Evolutionary conservation across 2,329 filamentous ascomycete species (phyloP).

Genomic region (Claviceps maximensis): DNA sequence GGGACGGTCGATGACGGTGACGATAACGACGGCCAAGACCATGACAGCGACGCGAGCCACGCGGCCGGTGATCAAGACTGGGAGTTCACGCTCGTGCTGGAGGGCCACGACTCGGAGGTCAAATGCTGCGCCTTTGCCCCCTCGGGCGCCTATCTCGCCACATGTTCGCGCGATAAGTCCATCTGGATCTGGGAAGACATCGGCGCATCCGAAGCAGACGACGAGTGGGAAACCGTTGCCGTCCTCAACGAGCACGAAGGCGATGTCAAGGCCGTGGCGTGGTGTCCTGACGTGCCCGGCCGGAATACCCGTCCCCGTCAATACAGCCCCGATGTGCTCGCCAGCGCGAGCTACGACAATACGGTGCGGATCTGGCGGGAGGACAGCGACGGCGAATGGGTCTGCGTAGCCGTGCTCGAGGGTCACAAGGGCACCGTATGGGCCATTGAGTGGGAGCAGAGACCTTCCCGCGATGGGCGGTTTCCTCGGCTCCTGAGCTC

Average conservation of each 20-base stretch:
- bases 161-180: slow-evolving; percentile 81
- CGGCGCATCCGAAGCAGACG: slow-evolving; percentile 56
- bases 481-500: slow-evolving; percentile 63
- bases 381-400: slow-evolving; percentile 83
- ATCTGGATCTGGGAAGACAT: slow-evolving; percentile 99
- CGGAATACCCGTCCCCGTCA: slow-evolving; percentile 27
- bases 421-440: slow-evolving; percentile 83
- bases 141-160: slow-evolving; percentile 67
- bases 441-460: slow-evolving; percentile 62
- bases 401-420: slow-evolving; percentile 67
- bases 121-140: slow-evolving; percentile 65
- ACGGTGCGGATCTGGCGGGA: slow-evolving; percentile 81
- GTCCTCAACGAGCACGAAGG: slow-evolving; percentile 90
- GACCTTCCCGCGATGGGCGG: slow-evolving; percentile 20
- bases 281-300: slow-evolving; percentile 61
- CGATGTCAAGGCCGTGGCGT: slow-evolving; percentile 87
- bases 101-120: slow-evolving; percentile 92
- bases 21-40: background rate
- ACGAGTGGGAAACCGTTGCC: slow-evolving; percentile 93
- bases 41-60: slow-evolving; percentile 1
- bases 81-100: slow-evolving; percentile 82
- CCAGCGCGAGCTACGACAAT: slow-evolving; percentile 88
- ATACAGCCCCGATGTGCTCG: slow-evolving; percentile 59
- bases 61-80: slow-evolving; percentile 55
- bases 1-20: slow-evolving; percentile 3